Conservation (phyloP, 352 stramenopile genomes). For the Globisporangium radiosum region DNA sequence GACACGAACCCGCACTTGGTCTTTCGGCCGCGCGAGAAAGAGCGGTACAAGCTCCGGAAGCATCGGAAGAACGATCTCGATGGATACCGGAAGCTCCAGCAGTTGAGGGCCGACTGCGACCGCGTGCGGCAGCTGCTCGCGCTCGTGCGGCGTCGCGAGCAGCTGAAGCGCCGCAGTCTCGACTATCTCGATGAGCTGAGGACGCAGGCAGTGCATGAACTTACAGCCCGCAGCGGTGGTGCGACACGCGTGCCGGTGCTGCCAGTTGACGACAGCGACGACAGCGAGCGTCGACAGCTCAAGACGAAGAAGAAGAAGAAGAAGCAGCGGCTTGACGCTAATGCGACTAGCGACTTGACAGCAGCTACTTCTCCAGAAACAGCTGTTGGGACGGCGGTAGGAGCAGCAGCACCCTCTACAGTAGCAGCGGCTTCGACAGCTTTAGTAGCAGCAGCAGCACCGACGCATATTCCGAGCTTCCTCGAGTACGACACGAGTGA, state of each 20-base stretch:
- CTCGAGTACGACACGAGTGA: conserved; percentile 66
- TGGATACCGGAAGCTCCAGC: conserved; percentile 91
- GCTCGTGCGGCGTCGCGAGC: conserved; percentile 83
- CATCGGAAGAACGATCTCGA: conserved; percentile 96
- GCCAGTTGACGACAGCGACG: conserved; percentile 50
- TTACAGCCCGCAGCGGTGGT: conserved; percentile 29
- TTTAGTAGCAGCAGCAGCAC: too few relatives aligned
- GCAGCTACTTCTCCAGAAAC: conserved; percentile 11
- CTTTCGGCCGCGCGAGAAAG: conserved; percentile 97
- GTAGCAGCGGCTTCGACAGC: background rate
- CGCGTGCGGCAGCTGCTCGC: conserved; percentile 76
- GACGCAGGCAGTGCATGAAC: conserved; percentile 54
- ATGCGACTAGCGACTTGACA: conserved; percentile 25
- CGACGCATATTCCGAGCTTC: conserved; percentile 28
- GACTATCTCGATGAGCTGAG: conserved; percentile 76
- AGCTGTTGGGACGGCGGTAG: background rate
- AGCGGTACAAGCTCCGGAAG: conserved; percentile 96
- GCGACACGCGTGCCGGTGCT: conserved; percentile 35
- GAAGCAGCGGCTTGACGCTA: conserved; percentile 25
- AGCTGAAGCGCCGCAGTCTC: conserved; percentile 74
- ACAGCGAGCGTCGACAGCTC: conserved; percentile 31
- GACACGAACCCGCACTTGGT: conserved; percentile 98
- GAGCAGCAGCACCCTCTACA: background rate
- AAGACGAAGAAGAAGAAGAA: conserved; percentile 61
- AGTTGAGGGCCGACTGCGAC: conserved; percentile 92